A percentile compares a stretch with the other conserved stretches of the same genome.
Conservation (phyloP, 768 basidiomycete species). For the Boletellus ananiceps region DNA sequence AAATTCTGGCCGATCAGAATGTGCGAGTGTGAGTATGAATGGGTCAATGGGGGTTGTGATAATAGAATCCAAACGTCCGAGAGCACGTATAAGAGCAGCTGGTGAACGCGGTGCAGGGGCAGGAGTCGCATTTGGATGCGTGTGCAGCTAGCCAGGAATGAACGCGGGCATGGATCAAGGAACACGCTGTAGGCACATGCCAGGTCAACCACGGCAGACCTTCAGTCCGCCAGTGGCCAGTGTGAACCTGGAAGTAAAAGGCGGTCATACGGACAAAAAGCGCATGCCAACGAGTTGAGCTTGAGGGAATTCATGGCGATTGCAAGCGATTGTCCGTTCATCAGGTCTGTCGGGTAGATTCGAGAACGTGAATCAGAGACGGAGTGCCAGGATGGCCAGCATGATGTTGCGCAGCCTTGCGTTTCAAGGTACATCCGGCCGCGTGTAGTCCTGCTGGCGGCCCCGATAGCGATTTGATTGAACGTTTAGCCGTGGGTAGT, state of each 20-base stretch:
- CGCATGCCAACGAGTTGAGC: neutral
- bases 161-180: slow-evolving; percentile 4
- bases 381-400: slow-evolving; percentile 3
- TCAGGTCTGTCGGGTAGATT: neutral
- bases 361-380: slow-evolving; percentile 11
- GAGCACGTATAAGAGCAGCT: slow-evolving; percentile 11
- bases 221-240: neutral
- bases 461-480: slow-evolving; percentile 6
- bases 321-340: neutral
- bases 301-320: no score
- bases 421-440: slow-evolving; percentile 6
- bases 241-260: neutral
- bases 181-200: slow-evolving; percentile 16
- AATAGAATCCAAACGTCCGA: neutral
- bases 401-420: slow-evolving; percentile 13
- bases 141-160: slow-evolving; percentile 16
- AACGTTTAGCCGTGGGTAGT: neutral
- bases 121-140: slow-evolving; percentile 15
- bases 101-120: slow-evolving; percentile 13
- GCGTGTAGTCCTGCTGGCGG: slow-evolving; percentile 24
- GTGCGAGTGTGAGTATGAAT: neutral
- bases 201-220: neutral
- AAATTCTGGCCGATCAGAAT: slow-evolving; percentile 10
- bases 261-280: neutral
- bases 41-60: slow-evolving; percentile 5